Evolutionary conservation across 108 stramenopile species (phyloP), one percentile per base, ranked within the genome.

Genomic region (Nitzschia inconspicua): DNA sequence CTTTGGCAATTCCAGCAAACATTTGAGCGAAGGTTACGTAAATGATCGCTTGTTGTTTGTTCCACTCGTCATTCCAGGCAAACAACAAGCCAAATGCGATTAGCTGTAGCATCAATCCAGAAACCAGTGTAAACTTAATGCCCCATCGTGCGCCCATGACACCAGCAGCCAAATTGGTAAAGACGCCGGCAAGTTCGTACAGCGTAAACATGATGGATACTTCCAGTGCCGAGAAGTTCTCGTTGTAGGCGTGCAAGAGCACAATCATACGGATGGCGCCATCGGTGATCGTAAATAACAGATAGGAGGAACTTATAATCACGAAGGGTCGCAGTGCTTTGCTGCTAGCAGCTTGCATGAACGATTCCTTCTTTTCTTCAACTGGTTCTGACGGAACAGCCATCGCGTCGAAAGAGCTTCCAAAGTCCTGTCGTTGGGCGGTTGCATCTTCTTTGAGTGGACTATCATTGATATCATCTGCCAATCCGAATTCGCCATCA

Each of bases 261-360:
- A 95, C 94, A 60, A 95, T 93, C 85, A 95, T 88, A 11, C 96
- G 86, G 48, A 97, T 84, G 49, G 96, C 96, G 7, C 96, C 96
- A 72, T 97, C 96, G 2, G 96, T 97, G 51, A 97, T 75, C 6
- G 96, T 97, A 67, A 91, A 97, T 16, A 94, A 76, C 27, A 94
- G 84, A 54, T 97, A 95, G 44, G 83, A 84, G 14, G 91, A 82
- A 53, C 80, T 82, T 18, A 95, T 92, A 53, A 93, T 93, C 44
- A 85, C 84, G 74, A 93, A 95, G 6, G 91, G 94, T 27, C 89
- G 83, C 27, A 91, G 84, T 30, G 79, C 75, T 34, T 77, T 51
- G 56, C 71, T 72, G 4, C 23, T 62, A 3, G 70, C 71, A 11
- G 70, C 50, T 19, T 72, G 26, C 65, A 72, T 58, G 54, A 80